Evolutionary conservation across 306 rosid species (phyloP), one percentile per base, ranked within the genome.

Genomic region (Medicago lupulina): DNA sequence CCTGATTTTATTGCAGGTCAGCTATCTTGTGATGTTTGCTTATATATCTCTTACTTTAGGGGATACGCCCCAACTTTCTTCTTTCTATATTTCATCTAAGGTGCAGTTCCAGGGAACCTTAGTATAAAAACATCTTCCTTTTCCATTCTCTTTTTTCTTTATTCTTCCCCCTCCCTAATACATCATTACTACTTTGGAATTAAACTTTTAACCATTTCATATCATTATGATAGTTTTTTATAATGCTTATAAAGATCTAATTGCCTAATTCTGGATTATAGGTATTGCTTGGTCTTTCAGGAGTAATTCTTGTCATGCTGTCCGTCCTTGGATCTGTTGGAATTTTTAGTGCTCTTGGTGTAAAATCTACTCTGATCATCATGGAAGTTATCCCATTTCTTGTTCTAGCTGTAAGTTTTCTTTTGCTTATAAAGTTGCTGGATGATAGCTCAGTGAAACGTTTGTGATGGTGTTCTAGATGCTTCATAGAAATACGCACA

Each of bases 301-400:
- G 99, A 74, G 97, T 95, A 63, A 65, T 92, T 81, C 97, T 92
- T 68, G 97, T 95, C 74, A 83, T 95, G 99, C 80, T 95, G 73
- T 95, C 99, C 54, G 96, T 95, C 83, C 92, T 95, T 63, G 99
- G 89, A 79, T 95, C 99, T 25, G 97, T 90, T 75, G 99, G 97
- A 57, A 83, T 87, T 80, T 95, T 95, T 77, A 95, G 99, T 77
- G 96, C 92, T 1, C 77, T 92, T 75, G 99, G 99, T 72, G 93
- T 90, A 44, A 90, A 95, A 83, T 95, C 99, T 59, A 95, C 99
- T 61, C 83, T 95, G 46, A 92, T 95, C 87, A 95, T 95, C 71
- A 92, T 95, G 97, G 97, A 95, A 92, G 99, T 95, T 75, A 95
- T 95, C 71, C 99, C 99, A 25, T 95, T 95, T 85, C 99, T 95